Conservation (phyloP, 1,139 yeast species). For the Suhomyces ambrosiae region DNA sequence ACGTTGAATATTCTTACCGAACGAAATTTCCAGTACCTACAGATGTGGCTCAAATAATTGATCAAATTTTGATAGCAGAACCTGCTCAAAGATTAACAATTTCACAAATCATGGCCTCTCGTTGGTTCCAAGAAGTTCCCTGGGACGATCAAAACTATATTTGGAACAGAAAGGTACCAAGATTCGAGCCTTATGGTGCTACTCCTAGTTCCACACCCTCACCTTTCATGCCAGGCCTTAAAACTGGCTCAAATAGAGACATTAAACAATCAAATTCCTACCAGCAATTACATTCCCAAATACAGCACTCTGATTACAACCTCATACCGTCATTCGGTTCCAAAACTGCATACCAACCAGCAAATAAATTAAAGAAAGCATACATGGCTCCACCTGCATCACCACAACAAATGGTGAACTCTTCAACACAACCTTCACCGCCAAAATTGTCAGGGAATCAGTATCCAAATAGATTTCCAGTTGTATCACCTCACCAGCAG, state of each 20-base stretch:
- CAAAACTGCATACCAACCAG: conserved; percentile 36
- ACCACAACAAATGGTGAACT: conserved; percentile 4
- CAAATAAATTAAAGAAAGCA: conserved; percentile 33
- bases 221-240: conserved; percentile 38
- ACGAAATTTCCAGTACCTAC: conserved; percentile 71
- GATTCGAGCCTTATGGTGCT: conserved; percentile 52
- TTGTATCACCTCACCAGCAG: conserved; percentile 8
- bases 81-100: conserved; percentile 37
- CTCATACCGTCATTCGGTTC: conserved; percentile 33
- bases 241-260: conserved; percentile 42
- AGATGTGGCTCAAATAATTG: conserved; percentile 66
- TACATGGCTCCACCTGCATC: conserved; percentile 10
- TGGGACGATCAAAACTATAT: conserved; percentile 47
- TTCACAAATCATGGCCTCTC: conserved; percentile 36
- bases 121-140: conserved; percentile 43
- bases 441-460: conserved; percentile 6
- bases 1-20: conserved; percentile 78
- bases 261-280: conserved; percentile 42
- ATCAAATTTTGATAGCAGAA: conserved; percentile 60
- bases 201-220: conserved; percentile 18
- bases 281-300: conserved; percentile 47
- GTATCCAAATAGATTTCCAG: conserved; percentile 7
- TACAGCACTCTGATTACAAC: conserved; percentile 38
- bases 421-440: conserved; percentile 8
- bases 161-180: conserved; percentile 50